Evolutionary conservation across 2,329 filamentous ascomycete genomes (phyloP).

Genomic region (Neonectria sp.): DNA sequence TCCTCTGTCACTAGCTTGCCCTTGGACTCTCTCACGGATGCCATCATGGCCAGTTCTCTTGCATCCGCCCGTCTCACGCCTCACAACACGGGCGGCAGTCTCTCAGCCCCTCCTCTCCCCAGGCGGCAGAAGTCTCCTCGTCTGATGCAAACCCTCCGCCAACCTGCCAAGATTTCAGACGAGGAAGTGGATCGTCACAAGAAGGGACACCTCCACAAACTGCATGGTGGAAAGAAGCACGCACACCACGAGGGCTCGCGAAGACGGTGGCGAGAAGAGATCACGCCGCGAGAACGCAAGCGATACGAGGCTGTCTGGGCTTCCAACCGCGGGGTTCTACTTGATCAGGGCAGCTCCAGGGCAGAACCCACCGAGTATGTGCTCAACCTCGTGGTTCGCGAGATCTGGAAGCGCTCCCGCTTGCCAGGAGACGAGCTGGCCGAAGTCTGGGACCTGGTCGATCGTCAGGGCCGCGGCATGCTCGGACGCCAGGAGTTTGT

Average conservation of each 20-base stretch:
- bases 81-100: slow-evolving; percentile 56
- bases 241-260: slow-evolving; percentile 83
- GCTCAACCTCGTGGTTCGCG: slow-evolving; percentile 77
- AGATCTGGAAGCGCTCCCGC: slow-evolving; percentile 82
- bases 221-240: slow-evolving; percentile 74
- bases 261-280: slow-evolving; percentile 82
- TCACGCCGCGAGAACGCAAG: slow-evolving; percentile 81
- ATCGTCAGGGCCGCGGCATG: slow-evolving; percentile 67
- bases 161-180: slow-evolving; percentile 64
- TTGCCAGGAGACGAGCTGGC: slow-evolving; percentile 78
- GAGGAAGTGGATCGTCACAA: slow-evolving; percentile 69
- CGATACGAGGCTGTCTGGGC: slow-evolving; percentile 90
- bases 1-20: slow-evolving; percentile 60
- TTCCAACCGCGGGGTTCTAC: slow-evolving; percentile 78
- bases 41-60: slow-evolving; percentile 82
- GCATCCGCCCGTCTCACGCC: slow-evolving; percentile 72
- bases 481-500: slow-evolving; percentile 82
- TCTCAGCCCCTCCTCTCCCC: slow-evolving; percentile 55
- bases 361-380: slow-evolving; percentile 66
- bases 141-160: slow-evolving; percentile 78
- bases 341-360: slow-evolving; percentile 47
- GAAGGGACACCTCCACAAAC: slow-evolving; percentile 64
- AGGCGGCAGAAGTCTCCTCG: slow-evolving; percentile 64
- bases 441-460: slow-evolving; percentile 84
- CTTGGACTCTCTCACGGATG: slow-evolving; percentile 78